These are phyloP conservation scores for Plectranthus barbatus DNA, from an alignment of 257 asterid genomes.

Conservation along the genomic window DNA sequence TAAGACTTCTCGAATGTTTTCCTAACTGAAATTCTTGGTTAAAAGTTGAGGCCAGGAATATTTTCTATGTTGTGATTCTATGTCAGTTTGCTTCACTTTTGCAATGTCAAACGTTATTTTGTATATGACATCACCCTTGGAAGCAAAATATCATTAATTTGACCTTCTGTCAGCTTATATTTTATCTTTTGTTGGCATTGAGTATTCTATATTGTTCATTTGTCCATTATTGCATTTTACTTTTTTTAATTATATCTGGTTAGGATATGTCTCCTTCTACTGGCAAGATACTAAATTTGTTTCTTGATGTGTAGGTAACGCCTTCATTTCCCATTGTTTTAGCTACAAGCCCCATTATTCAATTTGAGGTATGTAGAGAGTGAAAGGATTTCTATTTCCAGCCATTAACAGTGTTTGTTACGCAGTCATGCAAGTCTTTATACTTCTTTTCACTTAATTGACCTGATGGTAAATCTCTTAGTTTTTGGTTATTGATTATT, in stretches of 20 bases:
- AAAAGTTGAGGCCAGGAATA: neutral
- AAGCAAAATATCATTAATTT: neutral
- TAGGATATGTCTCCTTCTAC: neutral
- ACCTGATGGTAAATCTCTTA: neutral
- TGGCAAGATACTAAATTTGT: conserved; percentile 12
- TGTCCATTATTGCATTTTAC: neutral
- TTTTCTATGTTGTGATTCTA: neutral
- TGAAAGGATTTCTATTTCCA: neutral
- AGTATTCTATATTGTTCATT: neutral
- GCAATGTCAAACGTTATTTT: neutral
- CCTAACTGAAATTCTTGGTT: neutral
- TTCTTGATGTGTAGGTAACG: conserved; percentile 57
- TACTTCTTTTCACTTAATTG: neutral
- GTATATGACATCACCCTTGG: too few relatives aligned
- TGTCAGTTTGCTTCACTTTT: neutral
- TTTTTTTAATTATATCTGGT: neutral
- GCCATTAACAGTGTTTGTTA: neutral
- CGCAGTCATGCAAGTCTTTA: neutral
- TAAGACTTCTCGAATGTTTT: neutral
- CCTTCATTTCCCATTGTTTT: conserved; percentile 72
- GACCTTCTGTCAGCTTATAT: neutral
- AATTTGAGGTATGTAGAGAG: conserved; percentile 65
- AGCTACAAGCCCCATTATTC: conserved; percentile 69
- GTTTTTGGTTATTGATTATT: neutral
- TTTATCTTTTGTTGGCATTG: neutral